phyloP scores from a whole-genome alignment of 257 asterid genomes.

The Vinca minor region DNA sequence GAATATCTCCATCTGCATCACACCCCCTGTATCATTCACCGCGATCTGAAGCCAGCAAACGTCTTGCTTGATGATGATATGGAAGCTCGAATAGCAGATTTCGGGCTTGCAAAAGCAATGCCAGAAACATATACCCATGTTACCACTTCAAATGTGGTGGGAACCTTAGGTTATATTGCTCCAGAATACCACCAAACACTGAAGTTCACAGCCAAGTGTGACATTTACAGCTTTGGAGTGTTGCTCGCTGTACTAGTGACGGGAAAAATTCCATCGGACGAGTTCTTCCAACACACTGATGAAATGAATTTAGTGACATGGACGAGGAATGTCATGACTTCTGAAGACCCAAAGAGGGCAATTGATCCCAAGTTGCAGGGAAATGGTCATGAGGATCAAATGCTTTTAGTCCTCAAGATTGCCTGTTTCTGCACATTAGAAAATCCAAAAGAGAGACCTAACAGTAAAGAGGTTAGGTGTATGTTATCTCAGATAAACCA shows the following conservation, averaged over 20 bases:
- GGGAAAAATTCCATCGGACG: slow-evolving; percentile 80
- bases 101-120: slow-evolving; percentile 75
- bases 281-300: slow-evolving; percentile 56
- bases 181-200: slow-evolving; percentile 73
- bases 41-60: slow-evolving; percentile 87
- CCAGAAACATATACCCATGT: slow-evolving; percentile 58
- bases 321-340: slow-evolving; percentile 79
- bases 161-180: slow-evolving; percentile 78
- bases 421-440: slow-evolving; percentile 83
- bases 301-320: slow-evolving; percentile 70
- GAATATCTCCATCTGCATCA: slow-evolving; percentile 74
- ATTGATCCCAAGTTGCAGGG: slow-evolving; percentile 51
- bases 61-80: slow-evolving; percentile 74
- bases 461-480: slow-evolving; percentile 56
- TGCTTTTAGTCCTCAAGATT: slow-evolving; percentile 76
- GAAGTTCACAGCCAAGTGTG: slow-evolving; percentile 82
- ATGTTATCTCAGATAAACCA: slow-evolving; percentile 73
- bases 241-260: slow-evolving; percentile 47
- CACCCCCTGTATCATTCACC: slow-evolving; percentile 55
- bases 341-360: slow-evolving; percentile 64
- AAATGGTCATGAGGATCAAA: slow-evolving; percentile 70
- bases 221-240: slow-evolving; percentile 75
- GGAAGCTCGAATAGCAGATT: slow-evolving; percentile 85
- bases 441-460: slow-evolving; percentile 82
- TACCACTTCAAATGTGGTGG: slow-evolving; percentile 63